Base-by-base conservation (phyloP, 2,329 filamentous ascomycete species). In the Beauveria pseudobassiana region DNA sequence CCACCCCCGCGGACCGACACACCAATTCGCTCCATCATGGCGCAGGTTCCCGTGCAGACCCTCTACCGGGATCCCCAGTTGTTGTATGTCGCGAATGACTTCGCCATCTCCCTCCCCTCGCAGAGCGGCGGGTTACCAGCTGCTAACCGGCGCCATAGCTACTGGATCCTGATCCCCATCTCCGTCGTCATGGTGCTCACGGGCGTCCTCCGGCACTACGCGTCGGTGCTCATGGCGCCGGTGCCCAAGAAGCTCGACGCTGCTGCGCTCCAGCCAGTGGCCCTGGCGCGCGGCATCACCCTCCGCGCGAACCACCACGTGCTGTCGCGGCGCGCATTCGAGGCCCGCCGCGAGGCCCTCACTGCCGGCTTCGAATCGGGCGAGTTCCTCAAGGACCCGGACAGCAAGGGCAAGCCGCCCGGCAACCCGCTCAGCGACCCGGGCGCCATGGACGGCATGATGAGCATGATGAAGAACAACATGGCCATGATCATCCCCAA, bases 401-500 rank as follows among this genome's bases (percentile, higher is more conserved):
- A 95, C 60, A 85, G 82, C 70, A 87, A 89, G 72, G 93, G 93
- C 58, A 90, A 97, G 77, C 89, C 92, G 3, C 88, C 92, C 22
- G 86, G 91, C 43, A 99, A 98, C 76, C 95, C 95, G 4, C 92
- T 99, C 85, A 90, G 89, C 12, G 95, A 99, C 74, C 96, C 96
- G 24, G 89, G 89, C 53, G 91, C 91, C 63, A 99, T 99, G 95
- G 96, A 99, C 73, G 93, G 93, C 68, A 99, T 99, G 95, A 99
- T 99, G 95, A 93, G 95, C 68, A 96, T 96, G 91, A 96, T 99
- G 91, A 99, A 99, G 84, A 93, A 93, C 62, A 96, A 99, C 73
- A 96, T 99, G 90, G 93, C 95, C 66, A 99, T 98, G 95, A 98
- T 99, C 80, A 91, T 99, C 63, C 95, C 95, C 54, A 96, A 99